Conservation (phyloP, 2,329 filamentous ascomycete genomes). For the Aspergillus ruber region DNA sequence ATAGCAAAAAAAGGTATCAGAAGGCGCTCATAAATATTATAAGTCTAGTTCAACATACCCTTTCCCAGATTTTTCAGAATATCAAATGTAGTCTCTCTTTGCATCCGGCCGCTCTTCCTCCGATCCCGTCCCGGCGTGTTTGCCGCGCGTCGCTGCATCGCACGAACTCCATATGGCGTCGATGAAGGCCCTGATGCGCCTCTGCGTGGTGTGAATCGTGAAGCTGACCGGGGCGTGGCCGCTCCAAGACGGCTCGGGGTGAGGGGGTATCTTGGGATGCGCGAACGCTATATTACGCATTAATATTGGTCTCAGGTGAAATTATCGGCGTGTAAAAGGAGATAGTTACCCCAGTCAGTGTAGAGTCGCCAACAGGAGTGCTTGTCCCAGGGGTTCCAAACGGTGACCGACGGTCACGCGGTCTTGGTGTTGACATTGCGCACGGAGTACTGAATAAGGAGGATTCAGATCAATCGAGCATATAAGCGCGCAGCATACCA, state of each 20-base stretch:
- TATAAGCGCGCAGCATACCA: not conserved
- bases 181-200: slow-evolving; percentile 37
- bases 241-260: slow-evolving; percentile 30
- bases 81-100: slow-evolving; percentile 52
- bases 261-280: slow-evolving; percentile 28
- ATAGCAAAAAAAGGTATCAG: slow-evolving; percentile 1
- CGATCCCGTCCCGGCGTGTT: slow-evolving; percentile 46
- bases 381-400: slow-evolving; percentile 15
- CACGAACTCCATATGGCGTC: slow-evolving; percentile 51
- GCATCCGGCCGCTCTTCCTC: slow-evolving; percentile 44
- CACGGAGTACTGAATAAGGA: slow-evolving; percentile 1
- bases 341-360: slow-evolving; percentile 11
- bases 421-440: slow-evolving; percentile 25
- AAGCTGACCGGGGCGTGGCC: slow-evolving; percentile 27
- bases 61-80: slow-evolving; percentile 48
- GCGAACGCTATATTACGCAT: slow-evolving; percentile 22
- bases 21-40: not conserved
- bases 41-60: slow-evolving; percentile 26
- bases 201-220: slow-evolving; percentile 29
- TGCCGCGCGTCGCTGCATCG: slow-evolving; percentile 48
- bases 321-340: not conserved
- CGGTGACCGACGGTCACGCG: slow-evolving; percentile 21
- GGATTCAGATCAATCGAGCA: slow-evolving; percentile 14
- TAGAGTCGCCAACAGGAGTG: slow-evolving; percentile 24
- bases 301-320: not conserved